phyloP scores from a whole-genome alignment of 2,329 filamentous ascomycete species.

The Colletotrichum melonis region DNA sequence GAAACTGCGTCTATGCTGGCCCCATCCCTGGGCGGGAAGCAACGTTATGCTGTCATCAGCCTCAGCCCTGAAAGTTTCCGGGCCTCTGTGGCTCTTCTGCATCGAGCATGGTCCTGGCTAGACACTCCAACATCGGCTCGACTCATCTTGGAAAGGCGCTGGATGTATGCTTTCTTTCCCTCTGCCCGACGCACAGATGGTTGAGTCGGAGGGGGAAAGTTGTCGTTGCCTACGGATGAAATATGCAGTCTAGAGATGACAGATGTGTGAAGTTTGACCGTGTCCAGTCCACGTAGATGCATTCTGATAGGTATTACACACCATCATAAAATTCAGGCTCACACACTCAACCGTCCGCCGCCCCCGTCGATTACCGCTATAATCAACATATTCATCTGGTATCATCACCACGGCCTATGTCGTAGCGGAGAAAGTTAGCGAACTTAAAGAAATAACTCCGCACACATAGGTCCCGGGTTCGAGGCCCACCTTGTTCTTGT shows the following conservation, averaged over 20 bases:
- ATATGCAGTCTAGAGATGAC: constrained; percentile 27
- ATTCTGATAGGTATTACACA: not conserved
- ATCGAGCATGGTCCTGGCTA: not conserved
- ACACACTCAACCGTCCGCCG: not conserved
- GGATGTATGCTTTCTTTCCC: not conserved
- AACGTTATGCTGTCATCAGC: constrained; percentile 31
- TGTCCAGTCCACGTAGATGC: not conserved
- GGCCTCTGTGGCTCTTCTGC: not conserved
- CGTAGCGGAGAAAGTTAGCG: too few species aligned
- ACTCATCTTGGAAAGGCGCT: constrained; percentile 3
- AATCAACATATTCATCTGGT: too few species aligned
- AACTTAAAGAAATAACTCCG: too few species aligned
- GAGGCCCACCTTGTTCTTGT: too few species aligned
- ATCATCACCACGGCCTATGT: too few species aligned
- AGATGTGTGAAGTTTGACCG: not conserved
- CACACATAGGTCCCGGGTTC: too few species aligned
- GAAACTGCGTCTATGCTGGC: constrained; percentile 17
- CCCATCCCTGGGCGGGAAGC: constrained; percentile 30
- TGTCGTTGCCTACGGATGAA: constrained; percentile 13
- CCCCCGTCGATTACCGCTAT: too few species aligned
- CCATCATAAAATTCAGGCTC: too few species aligned
- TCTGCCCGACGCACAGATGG: constrained; percentile 7
- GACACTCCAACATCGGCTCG: not conserved
- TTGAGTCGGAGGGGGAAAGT: not conserved
- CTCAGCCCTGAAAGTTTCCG: constrained; percentile 29